Conservation (phyloP, 495 filamentous ascomycete species). For the Penicillium soppii region DNA sequence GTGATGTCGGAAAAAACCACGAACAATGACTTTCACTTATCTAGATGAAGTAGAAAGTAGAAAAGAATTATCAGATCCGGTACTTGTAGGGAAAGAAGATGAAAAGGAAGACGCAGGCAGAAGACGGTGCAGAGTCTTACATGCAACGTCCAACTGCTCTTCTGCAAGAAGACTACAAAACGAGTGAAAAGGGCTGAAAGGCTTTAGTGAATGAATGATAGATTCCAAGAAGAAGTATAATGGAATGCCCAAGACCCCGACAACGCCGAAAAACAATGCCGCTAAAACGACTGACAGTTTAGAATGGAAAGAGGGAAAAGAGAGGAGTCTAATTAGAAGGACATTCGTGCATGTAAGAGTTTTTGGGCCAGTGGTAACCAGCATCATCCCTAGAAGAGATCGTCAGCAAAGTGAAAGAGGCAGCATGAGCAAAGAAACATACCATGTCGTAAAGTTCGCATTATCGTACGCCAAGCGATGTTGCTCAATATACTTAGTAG, state of each 20-base stretch:
- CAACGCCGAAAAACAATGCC: conserved; percentile 39
- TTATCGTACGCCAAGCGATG: conserved; percentile 65
- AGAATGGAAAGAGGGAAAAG: conserved; percentile 3
- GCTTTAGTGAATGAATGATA: conserved; percentile 11
- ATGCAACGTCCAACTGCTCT: too few relatives aligned
- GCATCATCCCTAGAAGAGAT: conserved; percentile 28
- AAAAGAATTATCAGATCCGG: too few relatives aligned
- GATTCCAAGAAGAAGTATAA: background rate
- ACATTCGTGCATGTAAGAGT: conserved; percentile 48
- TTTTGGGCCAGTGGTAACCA: conserved; percentile 49
- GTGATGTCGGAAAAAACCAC: too few relatives aligned
- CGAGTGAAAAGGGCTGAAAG: background rate
- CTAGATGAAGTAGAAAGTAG: too few relatives aligned
- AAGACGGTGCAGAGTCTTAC: too few relatives aligned
- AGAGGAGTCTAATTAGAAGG: conserved; percentile 7
- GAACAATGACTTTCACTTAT: too few relatives aligned
- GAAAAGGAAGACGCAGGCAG: too few relatives aligned
- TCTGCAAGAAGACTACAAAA: too few relatives aligned
- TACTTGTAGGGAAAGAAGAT: too few relatives aligned
- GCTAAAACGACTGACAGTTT: conserved; percentile 29
- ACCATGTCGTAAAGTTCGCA: conserved; percentile 59
- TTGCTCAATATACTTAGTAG: conserved; percentile 66
- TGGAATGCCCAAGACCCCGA: conserved; percentile 10
- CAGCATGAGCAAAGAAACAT: conserved; percentile 11
- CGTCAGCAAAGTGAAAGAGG: conserved; percentile 2